Conservation (phyloP, 495 filamentous ascomycete species). For the Penicillium odoratum region DNA sequence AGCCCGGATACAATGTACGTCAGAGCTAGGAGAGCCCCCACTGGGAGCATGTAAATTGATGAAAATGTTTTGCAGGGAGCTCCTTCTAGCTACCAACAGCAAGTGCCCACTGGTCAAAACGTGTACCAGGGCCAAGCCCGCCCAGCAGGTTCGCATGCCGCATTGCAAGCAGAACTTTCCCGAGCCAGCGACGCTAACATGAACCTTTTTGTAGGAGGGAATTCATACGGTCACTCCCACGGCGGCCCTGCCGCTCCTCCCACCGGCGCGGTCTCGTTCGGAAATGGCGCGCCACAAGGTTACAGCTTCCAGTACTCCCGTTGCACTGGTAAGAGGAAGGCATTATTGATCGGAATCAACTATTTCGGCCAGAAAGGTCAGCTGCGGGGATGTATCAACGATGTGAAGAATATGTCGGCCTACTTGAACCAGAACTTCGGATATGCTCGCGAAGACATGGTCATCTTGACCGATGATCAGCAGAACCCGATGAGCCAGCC, state of each 20-base stretch:
- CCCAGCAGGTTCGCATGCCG: constrained; percentile 28
- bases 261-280: constrained; percentile 58
- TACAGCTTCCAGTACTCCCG: constrained; percentile 90
- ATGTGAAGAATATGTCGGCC: constrained; percentile 94
- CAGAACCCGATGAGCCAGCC: constrained; percentile 97
- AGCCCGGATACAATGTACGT: constrained; percentile 47
- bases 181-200: not conserved
- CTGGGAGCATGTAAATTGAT: not conserved
- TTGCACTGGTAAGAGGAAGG: constrained; percentile 89
- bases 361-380: constrained; percentile 94
- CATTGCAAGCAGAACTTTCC: not conserved
- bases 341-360: constrained; percentile 94
- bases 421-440: constrained; percentile 90
- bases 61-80: constrained; percentile 27
- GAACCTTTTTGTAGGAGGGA: constrained; percentile 7
- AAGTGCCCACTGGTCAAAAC: constrained; percentile 32
- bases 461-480: constrained; percentile 95
- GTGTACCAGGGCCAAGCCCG: constrained; percentile 32
- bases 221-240: constrained; percentile 30
- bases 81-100: constrained; percentile 34
- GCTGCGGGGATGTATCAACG: constrained; percentile 94
- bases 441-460: constrained; percentile 97
- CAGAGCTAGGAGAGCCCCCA: not conserved
- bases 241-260: constrained; percentile 46
- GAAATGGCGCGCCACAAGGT: constrained; percentile 71